These are phyloP conservation scores for Umbelopsis sp. DNA, from an alignment of 192 early-diverging fungal genomes.

Conservation along the genomic window DNA sequence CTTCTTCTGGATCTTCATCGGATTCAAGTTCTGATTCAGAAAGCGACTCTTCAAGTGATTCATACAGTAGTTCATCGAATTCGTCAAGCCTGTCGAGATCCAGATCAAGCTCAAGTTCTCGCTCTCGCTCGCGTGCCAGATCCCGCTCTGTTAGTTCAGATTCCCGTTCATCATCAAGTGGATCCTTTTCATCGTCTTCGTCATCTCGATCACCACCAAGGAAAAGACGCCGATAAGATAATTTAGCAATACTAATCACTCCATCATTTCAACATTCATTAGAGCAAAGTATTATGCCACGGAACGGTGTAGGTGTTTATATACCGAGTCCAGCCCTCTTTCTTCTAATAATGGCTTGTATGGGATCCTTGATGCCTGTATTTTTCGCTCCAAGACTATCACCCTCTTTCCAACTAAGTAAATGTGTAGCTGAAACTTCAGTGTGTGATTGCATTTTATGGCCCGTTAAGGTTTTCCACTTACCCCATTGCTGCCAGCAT, in stretches of 20 bases:
- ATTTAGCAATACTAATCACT: not conserved
- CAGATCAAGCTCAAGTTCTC: slow-evolving; percentile 25
- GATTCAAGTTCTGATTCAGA: slow-evolving; percentile 15
- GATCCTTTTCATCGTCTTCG: not conserved
- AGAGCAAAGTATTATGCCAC: not conserved
- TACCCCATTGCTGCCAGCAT: slow-evolving; percentile 75
- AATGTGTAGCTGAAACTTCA: not conserved
- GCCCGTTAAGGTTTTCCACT: not conserved
- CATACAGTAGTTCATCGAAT: not conserved
- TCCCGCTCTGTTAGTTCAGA: slow-evolving; percentile 15
- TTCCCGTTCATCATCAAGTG: slow-evolving; percentile 2
- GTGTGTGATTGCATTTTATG: not conserved
- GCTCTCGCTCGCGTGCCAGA: slow-evolving; percentile 19
- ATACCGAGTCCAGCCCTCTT: slow-evolving; percentile 47
- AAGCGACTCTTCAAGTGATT: slow-evolving; percentile 7
- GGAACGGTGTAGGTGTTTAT: slow-evolving; percentile 3
- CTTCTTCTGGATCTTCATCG: slow-evolving; percentile 19
- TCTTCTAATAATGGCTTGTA: slow-evolving; percentile 51
- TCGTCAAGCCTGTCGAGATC: slow-evolving; percentile 16
- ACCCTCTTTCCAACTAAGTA: slow-evolving; percentile 49
- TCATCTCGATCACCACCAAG: not conserved
- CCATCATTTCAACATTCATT: not conserved
- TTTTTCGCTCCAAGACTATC: slow-evolving; percentile 47
- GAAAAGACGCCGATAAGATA: not conserved
- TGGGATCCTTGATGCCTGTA: slow-evolving; percentile 49